These are phyloP conservation scores for Colletotrichum truncatum DNA, from an alignment of 2,329 filamentous ascomycete species.

Conservation along the genomic window DNA sequence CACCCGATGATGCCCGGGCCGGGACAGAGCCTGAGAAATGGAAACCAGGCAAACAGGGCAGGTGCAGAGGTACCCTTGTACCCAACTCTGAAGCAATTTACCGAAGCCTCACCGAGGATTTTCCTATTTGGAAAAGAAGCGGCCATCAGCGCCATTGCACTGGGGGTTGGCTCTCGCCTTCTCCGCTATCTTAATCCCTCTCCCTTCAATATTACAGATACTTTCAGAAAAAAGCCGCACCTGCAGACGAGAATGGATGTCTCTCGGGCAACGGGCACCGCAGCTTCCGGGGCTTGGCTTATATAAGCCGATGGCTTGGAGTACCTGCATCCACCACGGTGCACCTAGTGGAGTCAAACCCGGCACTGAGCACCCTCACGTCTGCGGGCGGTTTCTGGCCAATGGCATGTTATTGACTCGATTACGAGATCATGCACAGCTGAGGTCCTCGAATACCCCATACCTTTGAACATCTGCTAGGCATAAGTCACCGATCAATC, in stretches of 20 bases:
- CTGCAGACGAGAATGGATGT: neutral
- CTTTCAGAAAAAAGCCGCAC: neutral
- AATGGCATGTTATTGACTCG: conserved; percentile 22
- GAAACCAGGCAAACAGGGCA: neutral
- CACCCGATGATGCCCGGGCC: too few relatives aligned
- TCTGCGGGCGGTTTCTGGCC: neutral
- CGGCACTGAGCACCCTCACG: too few relatives aligned
- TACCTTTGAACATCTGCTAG: neutral
- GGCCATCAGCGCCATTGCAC: neutral
- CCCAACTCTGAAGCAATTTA: neutral
- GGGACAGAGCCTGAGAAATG: neutral
- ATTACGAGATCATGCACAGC: neutral
- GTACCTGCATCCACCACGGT: neutral
- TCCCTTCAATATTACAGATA: neutral
- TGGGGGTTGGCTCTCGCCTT: neutral
- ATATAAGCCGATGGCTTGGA: conserved; percentile 11
- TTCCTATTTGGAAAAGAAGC: neutral
- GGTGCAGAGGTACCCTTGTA: neutral
- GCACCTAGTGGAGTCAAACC: neutral
- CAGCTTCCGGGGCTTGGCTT: conserved; percentile 19
- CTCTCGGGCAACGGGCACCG: conserved; percentile 6
- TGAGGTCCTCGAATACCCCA: neutral
- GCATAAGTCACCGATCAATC: too few relatives aligned
- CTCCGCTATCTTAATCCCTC: neutral
- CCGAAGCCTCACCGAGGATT: neutral